Evolutionary conservation across 2,329 filamentous ascomycete species (phyloP).

Genomic region (Conoideocrella luteorostrata): DNA sequence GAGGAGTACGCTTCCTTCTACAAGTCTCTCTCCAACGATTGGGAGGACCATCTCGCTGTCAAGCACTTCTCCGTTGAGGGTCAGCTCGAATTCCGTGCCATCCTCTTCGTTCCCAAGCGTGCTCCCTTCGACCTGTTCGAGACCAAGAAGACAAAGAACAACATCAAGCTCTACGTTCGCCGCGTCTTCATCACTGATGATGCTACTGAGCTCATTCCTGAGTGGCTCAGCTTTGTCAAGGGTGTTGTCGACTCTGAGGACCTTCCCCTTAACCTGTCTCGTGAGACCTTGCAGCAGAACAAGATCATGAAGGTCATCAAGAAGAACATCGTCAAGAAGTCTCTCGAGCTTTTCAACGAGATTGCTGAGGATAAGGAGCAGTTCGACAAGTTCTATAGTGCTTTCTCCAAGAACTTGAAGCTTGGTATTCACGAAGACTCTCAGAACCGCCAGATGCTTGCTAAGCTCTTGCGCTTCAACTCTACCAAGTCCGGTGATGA

Average conservation of each 20-base stretch:
- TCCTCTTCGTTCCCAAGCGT: slow-evolving; percentile 99
- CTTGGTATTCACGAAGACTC: slow-evolving; percentile 99
- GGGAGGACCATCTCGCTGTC: slow-evolving; percentile 98
- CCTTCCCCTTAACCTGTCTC: slow-evolving; percentile 97
- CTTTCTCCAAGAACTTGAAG: slow-evolving; percentile 99
- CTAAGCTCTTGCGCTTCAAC: slow-evolving; percentile 98
- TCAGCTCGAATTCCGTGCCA: slow-evolving; percentile 99
- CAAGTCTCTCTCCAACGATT: slow-evolving; percentile 99
- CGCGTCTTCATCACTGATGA: slow-evolving; percentile 99
- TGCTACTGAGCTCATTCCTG: slow-evolving; percentile 96
- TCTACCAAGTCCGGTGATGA: slow-evolving; percentile 99
- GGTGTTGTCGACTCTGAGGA: slow-evolving; percentile 99
- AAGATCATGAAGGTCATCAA: slow-evolving; percentile 99
- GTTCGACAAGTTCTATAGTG: slow-evolving; percentile 99
- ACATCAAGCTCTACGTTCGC: slow-evolving; percentile 99
- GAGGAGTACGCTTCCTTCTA: slow-evolving; percentile 99
- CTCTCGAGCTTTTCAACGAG: slow-evolving; percentile 97
- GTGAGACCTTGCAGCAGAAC: slow-evolving; percentile 99
- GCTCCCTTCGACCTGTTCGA: slow-evolving; percentile 99
- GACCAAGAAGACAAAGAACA: slow-evolving; percentile 99
- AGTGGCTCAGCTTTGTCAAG: slow-evolving; percentile 99
- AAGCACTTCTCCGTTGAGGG: slow-evolving; percentile 99
- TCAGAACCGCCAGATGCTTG: slow-evolving; percentile 86
- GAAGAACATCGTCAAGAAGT: slow-evolving; percentile 99
- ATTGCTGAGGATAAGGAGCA: slow-evolving; percentile 99